Evolutionary conservation across 768 basidiomycete species (phyloP).

Genomic region (Calocybe indica): DNA sequence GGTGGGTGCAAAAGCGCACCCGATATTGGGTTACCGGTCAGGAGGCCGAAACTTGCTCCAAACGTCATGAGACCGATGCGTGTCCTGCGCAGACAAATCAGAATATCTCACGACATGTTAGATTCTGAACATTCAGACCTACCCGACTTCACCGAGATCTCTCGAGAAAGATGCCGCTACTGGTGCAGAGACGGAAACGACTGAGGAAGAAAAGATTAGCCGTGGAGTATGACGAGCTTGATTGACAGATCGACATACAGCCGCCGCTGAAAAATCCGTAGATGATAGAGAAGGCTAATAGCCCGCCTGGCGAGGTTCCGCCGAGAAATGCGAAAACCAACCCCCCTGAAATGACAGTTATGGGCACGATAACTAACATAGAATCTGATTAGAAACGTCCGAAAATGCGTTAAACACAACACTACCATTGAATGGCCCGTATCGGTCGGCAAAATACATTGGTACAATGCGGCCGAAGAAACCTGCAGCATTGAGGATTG

Average conservation of each 20-base stretch:
- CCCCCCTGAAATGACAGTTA: conserved; percentile 31
- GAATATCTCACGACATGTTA: neutral
- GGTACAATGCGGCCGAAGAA: conserved; percentile 57
- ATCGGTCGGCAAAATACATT: conserved; percentile 43
- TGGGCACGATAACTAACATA: conserved; percentile 35
- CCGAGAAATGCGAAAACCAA: conserved; percentile 47
- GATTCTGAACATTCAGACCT: conserved; percentile 6
- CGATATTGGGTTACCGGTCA: conserved; percentile 47
- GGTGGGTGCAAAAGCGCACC: conserved; percentile 40
- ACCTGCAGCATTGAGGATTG: conserved; percentile 47
- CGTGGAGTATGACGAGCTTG: neutral
- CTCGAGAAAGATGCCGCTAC: conserved; percentile 30
- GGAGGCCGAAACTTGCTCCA: conserved; percentile 33
- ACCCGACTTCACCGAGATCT: conserved; percentile 43
- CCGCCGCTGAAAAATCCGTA: conserved; percentile 55
- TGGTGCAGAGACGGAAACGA: conserved; percentile 33
- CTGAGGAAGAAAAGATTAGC: conserved; percentile 15
- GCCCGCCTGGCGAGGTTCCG: conserved; percentile 34
- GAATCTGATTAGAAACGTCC: neutral
- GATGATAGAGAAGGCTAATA: conserved; percentile 37
- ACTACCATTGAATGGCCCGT: conserved; percentile 46
- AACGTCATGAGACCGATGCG: conserved; percentile 43
- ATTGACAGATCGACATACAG: conserved; percentile 22
- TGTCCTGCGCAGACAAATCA: conserved; percentile 19
- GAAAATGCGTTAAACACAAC: neutral